These are phyloP conservation scores for Filobasidium uniguttulatum DNA, from an alignment of 1,284 basidiomycete genomes.

Conservation along the genomic window DNA sequence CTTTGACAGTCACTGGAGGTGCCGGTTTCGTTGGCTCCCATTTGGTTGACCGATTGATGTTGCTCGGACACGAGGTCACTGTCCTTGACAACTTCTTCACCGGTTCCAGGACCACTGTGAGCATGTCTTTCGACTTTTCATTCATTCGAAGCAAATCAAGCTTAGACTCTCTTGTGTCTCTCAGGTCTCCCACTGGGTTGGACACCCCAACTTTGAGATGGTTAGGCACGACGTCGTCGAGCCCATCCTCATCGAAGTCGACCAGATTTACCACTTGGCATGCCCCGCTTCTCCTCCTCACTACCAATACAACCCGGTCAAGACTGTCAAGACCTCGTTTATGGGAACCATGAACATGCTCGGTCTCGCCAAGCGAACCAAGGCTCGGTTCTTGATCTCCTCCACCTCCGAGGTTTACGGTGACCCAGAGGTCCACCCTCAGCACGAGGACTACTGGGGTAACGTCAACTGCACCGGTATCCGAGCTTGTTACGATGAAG, in stretches of 20 bases:
- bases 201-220: conserved; percentile 96
- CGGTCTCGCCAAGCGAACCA: conserved; percentile 91
- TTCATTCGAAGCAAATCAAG: background rate
- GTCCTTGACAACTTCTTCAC: conserved; percentile 98
- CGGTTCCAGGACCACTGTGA: conserved; percentile 80
- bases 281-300: conserved; percentile 92
- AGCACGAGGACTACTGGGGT: conserved; percentile 92
- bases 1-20: conserved; percentile 54
- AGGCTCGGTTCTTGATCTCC: conserved; percentile 88
- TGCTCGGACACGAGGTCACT: conserved; percentile 92
- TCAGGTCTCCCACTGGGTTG: conserved; percentile 66
- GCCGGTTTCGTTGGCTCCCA: conserved; percentile 97
- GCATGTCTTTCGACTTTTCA: background rate
- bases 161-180: background rate
- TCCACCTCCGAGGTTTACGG: conserved; percentile 92
- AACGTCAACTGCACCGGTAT: conserved; percentile 96
- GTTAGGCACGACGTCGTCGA: conserved; percentile 94
- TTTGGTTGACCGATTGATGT: conserved; percentile 90
- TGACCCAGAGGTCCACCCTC: conserved; percentile 91
- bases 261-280: conserved; percentile 93
- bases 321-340: conserved; percentile 96
- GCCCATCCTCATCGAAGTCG: conserved; percentile 92
- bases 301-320: conserved; percentile 89
- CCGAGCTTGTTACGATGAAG: conserved; percentile 96
- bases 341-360: conserved; percentile 96